phyloP scores from a whole-genome alignment of 75 land plant genomes.

The Cunninghamia lanceolata region DNA sequence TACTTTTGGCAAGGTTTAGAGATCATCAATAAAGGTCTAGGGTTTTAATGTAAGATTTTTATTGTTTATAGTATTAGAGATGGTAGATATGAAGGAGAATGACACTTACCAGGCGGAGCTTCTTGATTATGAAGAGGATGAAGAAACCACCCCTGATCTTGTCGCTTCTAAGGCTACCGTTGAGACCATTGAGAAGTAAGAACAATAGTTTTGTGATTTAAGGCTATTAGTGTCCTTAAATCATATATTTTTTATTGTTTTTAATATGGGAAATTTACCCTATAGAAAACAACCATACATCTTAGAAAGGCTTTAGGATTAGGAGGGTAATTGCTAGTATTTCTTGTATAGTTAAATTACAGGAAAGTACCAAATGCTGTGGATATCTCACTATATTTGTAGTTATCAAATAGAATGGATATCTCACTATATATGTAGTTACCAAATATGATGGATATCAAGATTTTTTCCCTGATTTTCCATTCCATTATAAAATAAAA shows the following conservation, averaged over 20 bases:
- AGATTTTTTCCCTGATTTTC: too few species aligned
- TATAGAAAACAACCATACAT: neutral
- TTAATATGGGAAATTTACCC: neutral
- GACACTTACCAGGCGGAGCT: slow-evolving; percentile 51
- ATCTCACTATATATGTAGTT: too few species aligned
- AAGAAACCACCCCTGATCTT: slow-evolving; percentile 46
- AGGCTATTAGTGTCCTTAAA: neutral
- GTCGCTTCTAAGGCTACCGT: slow-evolving; percentile 33
- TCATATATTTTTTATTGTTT: neutral
- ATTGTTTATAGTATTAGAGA: neutral
- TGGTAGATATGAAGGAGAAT: slow-evolving; percentile 29
- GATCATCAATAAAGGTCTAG: too few species aligned
- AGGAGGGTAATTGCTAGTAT: neutral
- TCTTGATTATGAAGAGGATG: slow-evolving; percentile 50
- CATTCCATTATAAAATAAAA: too few species aligned
- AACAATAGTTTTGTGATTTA: neutral
- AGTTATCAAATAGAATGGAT: too few species aligned
- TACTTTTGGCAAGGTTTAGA: too few species aligned
- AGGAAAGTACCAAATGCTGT: too few species aligned
- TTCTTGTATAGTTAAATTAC: neutral
- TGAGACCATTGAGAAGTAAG: slow-evolving; percentile 35
- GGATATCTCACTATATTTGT: too few species aligned
- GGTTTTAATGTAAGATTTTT: neutral
- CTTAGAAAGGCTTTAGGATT: neutral
- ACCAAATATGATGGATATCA: too few species aligned